A percentile compares a stretch with the other conserved stretches of the same genome.
phyloP scores from a whole-genome alignment of 768 basidiomycete species.

The Termitomyces sp. region DNA sequence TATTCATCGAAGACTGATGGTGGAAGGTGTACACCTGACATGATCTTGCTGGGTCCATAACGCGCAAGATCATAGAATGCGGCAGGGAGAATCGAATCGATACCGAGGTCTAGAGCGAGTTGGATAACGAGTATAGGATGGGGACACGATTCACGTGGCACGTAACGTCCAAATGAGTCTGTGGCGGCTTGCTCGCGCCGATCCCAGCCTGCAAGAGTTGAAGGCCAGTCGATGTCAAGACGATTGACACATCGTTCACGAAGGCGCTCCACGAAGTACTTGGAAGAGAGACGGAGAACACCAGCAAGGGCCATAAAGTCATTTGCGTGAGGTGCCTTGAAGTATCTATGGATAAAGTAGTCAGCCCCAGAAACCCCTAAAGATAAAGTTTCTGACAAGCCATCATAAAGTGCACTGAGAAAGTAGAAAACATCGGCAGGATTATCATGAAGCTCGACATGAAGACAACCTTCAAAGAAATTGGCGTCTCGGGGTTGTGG shows the following conservation, averaged over 20 bases:
- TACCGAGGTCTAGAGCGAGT: conserved; percentile 58
- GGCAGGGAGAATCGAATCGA: conserved; percentile 54
- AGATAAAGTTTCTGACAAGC: conserved; percentile 43
- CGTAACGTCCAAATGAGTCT: conserved; percentile 45
- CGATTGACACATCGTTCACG: conserved; percentile 54
- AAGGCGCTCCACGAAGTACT: conserved; percentile 70
- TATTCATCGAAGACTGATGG: conserved; percentile 24
- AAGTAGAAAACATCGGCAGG: conserved; percentile 66
- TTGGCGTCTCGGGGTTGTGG: conserved; percentile 50
- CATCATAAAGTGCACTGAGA: conserved; percentile 67
- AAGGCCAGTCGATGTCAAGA: conserved; percentile 61
- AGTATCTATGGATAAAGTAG: conserved; percentile 38
- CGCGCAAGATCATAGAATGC: conserved; percentile 73
- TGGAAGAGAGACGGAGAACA: conserved; percentile 66
- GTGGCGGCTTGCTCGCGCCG: conserved; percentile 51
- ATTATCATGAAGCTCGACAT: conserved; percentile 57
- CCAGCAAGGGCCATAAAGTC: conserved; percentile 58
- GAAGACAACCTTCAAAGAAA: conserved; percentile 51
- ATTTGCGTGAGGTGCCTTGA: conserved; percentile 39
- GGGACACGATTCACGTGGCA: conserved; percentile 50
- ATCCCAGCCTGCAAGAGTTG: conserved; percentile 66
- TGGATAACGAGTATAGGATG: conserved; percentile 70
- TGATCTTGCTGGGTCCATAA: conserved; percentile 66
- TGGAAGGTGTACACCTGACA: conserved; percentile 40
- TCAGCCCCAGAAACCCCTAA: not conserved